These are phyloP conservation scores for Phytophthora podocarpi DNA, from an alignment of 352 stramenopile genomes.

Conservation along the genomic window DNA sequence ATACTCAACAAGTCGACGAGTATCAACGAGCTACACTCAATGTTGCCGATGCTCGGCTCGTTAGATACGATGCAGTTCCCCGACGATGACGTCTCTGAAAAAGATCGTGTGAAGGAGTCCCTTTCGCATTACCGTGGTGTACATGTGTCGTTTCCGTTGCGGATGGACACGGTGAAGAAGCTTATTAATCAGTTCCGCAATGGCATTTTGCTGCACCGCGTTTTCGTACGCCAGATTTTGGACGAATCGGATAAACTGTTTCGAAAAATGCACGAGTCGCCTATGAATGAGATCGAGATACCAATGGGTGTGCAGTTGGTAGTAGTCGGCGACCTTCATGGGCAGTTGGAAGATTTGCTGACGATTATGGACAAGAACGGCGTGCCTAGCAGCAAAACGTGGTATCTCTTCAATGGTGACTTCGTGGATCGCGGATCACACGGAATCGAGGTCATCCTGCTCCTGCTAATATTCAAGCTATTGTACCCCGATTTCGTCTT, in stretches of 20 bases:
- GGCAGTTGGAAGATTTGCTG: conserved; percentile 93
- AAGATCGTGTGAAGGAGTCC: conserved; percentile 65
- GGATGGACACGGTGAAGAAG: conserved; percentile 79
- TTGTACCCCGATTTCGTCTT: conserved; percentile 90
- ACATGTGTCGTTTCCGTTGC: conserved; percentile 72
- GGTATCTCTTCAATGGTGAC: conserved; percentile 97
- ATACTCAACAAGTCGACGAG: conserved; percentile 87
- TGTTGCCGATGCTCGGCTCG: conserved; percentile 78
- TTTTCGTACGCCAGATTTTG: conserved; percentile 79
- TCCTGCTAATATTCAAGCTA: conserved; percentile 91
- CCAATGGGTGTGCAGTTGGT: conserved; percentile 86
- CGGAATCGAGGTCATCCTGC: conserved; percentile 91
- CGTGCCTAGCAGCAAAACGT: conserved; percentile 85
- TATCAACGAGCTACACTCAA: conserved; percentile 80
- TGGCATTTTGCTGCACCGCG: conserved; percentile 76
- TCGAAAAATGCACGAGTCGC: conserved; percentile 43
- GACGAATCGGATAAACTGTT: conserved; percentile 71
- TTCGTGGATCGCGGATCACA: conserved; percentile 95
- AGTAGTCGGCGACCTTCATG: conserved; percentile 93
- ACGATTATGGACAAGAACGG: conserved; percentile 94
- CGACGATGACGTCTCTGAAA: conserved; percentile 53
- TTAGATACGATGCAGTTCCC: conserved; percentile 62
- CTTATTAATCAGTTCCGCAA: conserved; percentile 87
- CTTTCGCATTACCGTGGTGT: conserved; percentile 77
- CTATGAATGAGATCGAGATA: conserved; percentile 82